Base-by-base conservation (phyloP, 345 rosid species). In the Firmiana major region DNA sequence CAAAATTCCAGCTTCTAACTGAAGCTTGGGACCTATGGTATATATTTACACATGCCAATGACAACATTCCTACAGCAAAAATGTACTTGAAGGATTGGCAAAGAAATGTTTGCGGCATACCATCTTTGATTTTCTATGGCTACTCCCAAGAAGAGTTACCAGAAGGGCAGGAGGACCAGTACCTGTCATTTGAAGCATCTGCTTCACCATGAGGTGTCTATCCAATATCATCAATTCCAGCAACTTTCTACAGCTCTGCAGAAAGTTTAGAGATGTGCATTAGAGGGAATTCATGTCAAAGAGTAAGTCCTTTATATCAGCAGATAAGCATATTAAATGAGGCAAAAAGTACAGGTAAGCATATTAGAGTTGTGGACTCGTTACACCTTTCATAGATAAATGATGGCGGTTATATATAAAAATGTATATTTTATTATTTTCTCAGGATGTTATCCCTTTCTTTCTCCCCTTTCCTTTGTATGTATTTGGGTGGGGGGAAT, bases 221-320 rank as follows among this genome's bases (percentile, higher is more conserved):
- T 96, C 97, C 66, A 90, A 84, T 81, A 82, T 81, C 97, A 93
- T 93, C 77, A 87, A 81, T 82, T 96, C 90, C 85, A 93, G 55
- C 67, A 96, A 83, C 77, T 76, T 86, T 86, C 88, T 82, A 80
- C 97, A 91, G 79, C 93, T 91, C 98, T 96, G 59, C 40, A 82
- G 24, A 66, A 51, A 70, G 55, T 51, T 17, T 4, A 34, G 54
- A 73, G 73, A 51, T 6, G 57, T 28, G 60, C 7, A 62, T 65
- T 15, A 46, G 46, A 51, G 66, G 45, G 62, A 51, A 74, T 65
- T 59, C 17, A 46, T 0, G 40, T 21, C 34, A 22, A 13, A 22
- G 9, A 0, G 3, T 6, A 73, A 40, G 46, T 19, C 42, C 48
- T 49, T 45, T 54, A 5, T 5, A n/a, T 51, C 45, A 34, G 43